Evolutionary conservation across 768 basidiomycete genomes (phyloP).

Genomic region (Trametes cubensis): DNA sequence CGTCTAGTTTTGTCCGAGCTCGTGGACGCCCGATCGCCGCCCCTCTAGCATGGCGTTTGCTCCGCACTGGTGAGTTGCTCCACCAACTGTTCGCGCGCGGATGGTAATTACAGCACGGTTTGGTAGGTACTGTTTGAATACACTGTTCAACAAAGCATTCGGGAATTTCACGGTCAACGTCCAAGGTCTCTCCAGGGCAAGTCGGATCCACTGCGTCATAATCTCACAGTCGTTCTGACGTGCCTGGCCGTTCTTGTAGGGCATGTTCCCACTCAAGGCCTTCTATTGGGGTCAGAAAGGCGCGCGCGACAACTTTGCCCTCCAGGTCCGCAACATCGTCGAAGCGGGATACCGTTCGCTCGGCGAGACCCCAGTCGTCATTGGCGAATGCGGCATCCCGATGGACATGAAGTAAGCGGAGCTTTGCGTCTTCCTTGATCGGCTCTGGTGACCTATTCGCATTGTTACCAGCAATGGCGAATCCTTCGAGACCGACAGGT

Average conservation of each 20-base stretch:
- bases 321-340: slow-evolving; percentile 82
- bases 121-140: slow-evolving; percentile 89
- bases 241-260: slow-evolving; percentile 47
- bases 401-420: slow-evolving; percentile 92
- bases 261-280: slow-evolving; percentile 78
- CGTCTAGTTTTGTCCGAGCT: slow-evolving; percentile 72
- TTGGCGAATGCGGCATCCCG: slow-evolving; percentile 94
- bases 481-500: slow-evolving; percentile 75
- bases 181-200: slow-evolving; percentile 84
- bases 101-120: slow-evolving; percentile 33
- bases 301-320: slow-evolving; percentile 76
- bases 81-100: neutral
- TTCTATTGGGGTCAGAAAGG: slow-evolving; percentile 90
- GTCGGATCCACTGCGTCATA: slow-evolving; percentile 24
- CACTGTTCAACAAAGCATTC: slow-evolving; percentile 82
- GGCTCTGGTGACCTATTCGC: neutral
- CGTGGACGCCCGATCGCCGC: slow-evolving; percentile 70
- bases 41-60: slow-evolving; percentile 68
- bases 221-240: slow-evolving; percentile 15
- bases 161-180: slow-evolving; percentile 90
- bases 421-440: neutral
- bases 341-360: slow-evolving; percentile 67
- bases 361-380: slow-evolving; percentile 80
- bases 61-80: slow-evolving; percentile 64
- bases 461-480: slow-evolving; percentile 55